Conservation (phyloP, 1,139 yeast species). For the Groenewaldozyma sp. region DNA sequence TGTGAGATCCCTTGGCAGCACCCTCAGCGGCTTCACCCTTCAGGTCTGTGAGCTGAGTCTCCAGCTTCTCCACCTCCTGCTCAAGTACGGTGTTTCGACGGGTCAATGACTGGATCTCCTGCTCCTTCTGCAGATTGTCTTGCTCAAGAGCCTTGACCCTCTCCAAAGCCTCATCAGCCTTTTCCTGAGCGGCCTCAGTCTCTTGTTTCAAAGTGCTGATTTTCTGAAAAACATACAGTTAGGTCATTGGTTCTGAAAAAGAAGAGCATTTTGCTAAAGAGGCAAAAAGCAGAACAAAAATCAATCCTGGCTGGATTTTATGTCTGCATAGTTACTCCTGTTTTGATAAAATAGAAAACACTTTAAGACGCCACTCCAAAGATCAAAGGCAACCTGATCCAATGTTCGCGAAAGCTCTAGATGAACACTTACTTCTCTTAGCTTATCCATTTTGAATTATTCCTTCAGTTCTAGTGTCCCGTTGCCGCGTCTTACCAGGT, state of each 20-base stretch:
- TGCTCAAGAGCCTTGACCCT: slow-evolving; percentile 87
- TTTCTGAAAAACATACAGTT: slow-evolving; percentile 47
- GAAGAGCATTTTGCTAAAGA: too few relatives aligned
- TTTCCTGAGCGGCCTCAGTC: slow-evolving; percentile 96
- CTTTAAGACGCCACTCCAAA: too few relatives aligned
- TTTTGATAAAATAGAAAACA: too few relatives aligned
- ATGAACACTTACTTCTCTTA: slow-evolving; percentile 43
- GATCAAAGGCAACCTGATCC: too few relatives aligned
- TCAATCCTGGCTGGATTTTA: too few relatives aligned
- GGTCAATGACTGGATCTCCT: slow-evolving; percentile 85
- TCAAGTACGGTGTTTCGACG: slow-evolving; percentile 90
- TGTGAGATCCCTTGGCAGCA: slow-evolving; percentile 76
- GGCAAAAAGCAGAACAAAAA: slow-evolving; percentile 6
- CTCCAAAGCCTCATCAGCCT: slow-evolving; percentile 76
- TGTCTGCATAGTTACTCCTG: too few relatives aligned
- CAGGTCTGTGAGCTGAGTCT: slow-evolving; percentile 65
- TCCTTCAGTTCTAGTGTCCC: too few relatives aligned
- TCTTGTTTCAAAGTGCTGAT: slow-evolving; percentile 84
- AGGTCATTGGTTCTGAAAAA: too few relatives aligned
- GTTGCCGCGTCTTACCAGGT: too few relatives aligned
- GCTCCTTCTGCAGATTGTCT: slow-evolving; percentile 84
- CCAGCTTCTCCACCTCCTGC: slow-evolving; percentile 84
- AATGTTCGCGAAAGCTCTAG: too few relatives aligned
- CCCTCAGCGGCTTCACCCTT: slow-evolving; percentile 92
- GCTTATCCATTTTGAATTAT: slow-evolving; percentile 43